Conservation (phyloP, 495 filamentous ascomycete genomes). For the Penicillium flavigenum region DNA sequence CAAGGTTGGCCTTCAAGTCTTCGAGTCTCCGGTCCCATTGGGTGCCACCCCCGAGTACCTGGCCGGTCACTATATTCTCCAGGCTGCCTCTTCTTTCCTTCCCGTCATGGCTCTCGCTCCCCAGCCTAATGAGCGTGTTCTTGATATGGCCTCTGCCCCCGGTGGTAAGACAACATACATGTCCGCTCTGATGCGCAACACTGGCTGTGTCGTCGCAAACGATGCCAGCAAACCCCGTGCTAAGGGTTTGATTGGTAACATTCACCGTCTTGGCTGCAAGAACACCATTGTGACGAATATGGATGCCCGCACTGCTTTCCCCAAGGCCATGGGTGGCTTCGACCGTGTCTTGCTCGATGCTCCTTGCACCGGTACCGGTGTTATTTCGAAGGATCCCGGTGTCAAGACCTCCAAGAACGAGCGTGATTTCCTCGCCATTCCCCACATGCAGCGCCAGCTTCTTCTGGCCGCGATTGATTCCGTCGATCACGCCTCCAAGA, state of each 20-base stretch:
- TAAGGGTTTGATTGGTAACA: slow-evolving; percentile 97
- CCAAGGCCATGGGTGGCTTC: slow-evolving; percentile 90
- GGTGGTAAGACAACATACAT: slow-evolving; percentile 98
- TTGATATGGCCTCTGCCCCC: slow-evolving; percentile 96
- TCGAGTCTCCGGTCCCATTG: slow-evolving; percentile 90
- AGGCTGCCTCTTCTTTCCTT: slow-evolving; percentile 94
- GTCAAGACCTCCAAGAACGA: slow-evolving; percentile 98
- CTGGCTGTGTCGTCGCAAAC: slow-evolving; percentile 93
- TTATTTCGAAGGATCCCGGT: slow-evolving; percentile 91
- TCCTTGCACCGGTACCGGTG: slow-evolving; percentile 78
- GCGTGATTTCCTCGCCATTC: slow-evolving; percentile 85
- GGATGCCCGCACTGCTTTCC: slow-evolving; percentile 83
- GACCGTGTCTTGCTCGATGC: slow-evolving; percentile 81
- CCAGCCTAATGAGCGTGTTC: slow-evolving; percentile 85
- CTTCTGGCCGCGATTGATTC: slow-evolving; percentile 92
- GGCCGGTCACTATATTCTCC: slow-evolving; percentile 95
- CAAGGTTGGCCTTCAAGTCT: slow-evolving; percentile 94
- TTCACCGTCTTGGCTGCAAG: slow-evolving; percentile 89
- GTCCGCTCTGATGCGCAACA: slow-evolving; percentile 97
- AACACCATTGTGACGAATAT: slow-evolving; percentile 95
- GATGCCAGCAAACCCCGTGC: slow-evolving; percentile 90
- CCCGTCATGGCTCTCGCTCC: slow-evolving; percentile 96
- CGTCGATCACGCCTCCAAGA: slow-evolving; percentile 79
- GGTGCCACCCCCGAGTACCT: slow-evolving; percentile 98
- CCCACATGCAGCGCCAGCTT: slow-evolving; percentile 91